These are phyloP conservation scores for Thelonectria blattea DNA, from an alignment of 2,329 filamentous ascomycete species.

Conservation along the genomic window DNA sequence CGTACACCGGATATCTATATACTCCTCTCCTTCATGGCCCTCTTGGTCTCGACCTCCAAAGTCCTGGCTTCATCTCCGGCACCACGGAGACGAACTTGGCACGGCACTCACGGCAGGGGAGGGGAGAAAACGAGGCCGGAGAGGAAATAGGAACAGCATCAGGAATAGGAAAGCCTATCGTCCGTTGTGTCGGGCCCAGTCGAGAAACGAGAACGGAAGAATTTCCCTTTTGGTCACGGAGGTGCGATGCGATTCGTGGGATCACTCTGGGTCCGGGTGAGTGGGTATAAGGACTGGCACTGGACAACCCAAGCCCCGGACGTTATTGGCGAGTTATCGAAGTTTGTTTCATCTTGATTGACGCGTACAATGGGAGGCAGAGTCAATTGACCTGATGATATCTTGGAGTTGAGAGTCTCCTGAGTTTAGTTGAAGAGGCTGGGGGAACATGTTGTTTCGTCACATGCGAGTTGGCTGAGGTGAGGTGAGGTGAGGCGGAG, in stretches of 20 bases:
- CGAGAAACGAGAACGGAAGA: not conserved
- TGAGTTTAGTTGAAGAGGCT: too few relatives aligned
- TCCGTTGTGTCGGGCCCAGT: not conserved
- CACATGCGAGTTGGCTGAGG: too few relatives aligned
- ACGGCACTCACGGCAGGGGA: conserved; percentile 27
- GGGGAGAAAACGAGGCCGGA: not conserved
- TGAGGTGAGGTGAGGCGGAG: too few relatives aligned
- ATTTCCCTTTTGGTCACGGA: conserved; percentile 28
- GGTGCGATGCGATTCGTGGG: conserved; percentile 28
- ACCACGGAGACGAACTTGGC: conserved; percentile 23
- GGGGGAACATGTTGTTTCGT: too few relatives aligned
- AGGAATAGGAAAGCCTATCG: not conserved
- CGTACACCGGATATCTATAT: not conserved
- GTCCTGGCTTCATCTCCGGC: conserved; percentile 13
- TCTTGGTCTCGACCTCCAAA: not conserved
- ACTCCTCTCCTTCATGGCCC: too few relatives aligned
- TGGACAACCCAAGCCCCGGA: not conserved
- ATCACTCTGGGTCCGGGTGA: not conserved
- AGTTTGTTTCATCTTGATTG: not conserved
- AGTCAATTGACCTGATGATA: too few relatives aligned
- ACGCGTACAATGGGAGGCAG: not conserved
- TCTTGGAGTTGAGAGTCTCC: too few relatives aligned
- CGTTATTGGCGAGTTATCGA: not conserved
- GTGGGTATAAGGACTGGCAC: not conserved
- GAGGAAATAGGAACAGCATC: too few relatives aligned